Evolutionary conservation across 192 early-diverging fungal genomes (phyloP).

Genomic region (Pilaira anomala): DNA sequence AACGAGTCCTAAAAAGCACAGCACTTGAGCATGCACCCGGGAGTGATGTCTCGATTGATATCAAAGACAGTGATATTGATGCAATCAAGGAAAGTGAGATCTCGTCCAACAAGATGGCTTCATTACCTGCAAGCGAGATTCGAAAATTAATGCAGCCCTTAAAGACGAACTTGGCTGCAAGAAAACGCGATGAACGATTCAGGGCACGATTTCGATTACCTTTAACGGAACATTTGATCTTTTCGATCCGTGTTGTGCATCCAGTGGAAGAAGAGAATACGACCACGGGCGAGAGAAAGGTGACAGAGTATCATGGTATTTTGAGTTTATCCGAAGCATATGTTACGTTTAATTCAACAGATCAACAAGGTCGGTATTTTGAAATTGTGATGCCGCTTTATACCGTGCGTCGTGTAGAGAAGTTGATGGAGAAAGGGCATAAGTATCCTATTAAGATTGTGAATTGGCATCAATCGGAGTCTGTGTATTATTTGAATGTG

Average conservation of each 20-base stretch:
- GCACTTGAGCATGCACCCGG: slow-evolving; percentile 63
- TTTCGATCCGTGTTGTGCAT: slow-evolving; percentile 58
- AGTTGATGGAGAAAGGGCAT: slow-evolving; percentile 50
- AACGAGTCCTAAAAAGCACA: slow-evolving; percentile 73
- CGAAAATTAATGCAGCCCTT: slow-evolving; percentile 43
- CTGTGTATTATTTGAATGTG: slow-evolving; percentile 40
- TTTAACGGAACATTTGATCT: slow-evolving; percentile 68
- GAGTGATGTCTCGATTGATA: slow-evolving; percentile 16
- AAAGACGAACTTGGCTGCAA: slow-evolving; percentile 62
- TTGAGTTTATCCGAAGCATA: slow-evolving; percentile 77
- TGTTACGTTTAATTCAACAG: slow-evolving; percentile 65
- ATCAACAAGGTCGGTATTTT: slow-evolving; percentile 46
- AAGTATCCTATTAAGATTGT: slow-evolving; percentile 22
- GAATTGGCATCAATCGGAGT: slow-evolving; percentile 30
- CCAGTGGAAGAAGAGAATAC: slow-evolving; percentile 47
- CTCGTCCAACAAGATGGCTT: not conserved
- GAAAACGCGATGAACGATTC: slow-evolving; percentile 79
- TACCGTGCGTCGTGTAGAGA: slow-evolving; percentile 78
- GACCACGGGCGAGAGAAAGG: not conserved
- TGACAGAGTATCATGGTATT: slow-evolving; percentile 51
- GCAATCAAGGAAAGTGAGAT: not conserved
- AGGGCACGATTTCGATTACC: slow-evolving; percentile 79
- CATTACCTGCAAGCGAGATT: slow-evolving; percentile 2
- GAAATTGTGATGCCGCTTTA: slow-evolving; percentile 72
- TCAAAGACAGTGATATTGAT: slow-evolving; percentile 6